Evolutionary conservation across 2,329 filamentous ascomycete species (phyloP), one percentile per base, ranked within the genome.

Genomic region (Pseudogymnoascus sp.): DNA sequence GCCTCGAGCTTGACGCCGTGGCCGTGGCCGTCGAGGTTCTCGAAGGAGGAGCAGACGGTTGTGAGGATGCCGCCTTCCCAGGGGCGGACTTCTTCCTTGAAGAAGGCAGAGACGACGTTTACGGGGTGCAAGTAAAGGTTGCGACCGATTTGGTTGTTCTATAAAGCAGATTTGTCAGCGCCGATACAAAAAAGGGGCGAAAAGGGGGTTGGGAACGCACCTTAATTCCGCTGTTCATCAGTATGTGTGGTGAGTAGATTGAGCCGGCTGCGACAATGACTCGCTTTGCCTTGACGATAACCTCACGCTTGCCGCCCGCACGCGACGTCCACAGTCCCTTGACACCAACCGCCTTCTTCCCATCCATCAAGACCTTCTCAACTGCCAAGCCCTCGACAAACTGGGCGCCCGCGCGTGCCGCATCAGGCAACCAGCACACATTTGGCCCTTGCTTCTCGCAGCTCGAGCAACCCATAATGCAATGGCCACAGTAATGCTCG

Each of bases 361-460:
- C 73, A 21, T 86, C 83, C 72, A 96, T 96, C 0, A 89, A 68
- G 14, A 97, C 79, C 65, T 82, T 82, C 11, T 90, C 83, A 0
- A 86, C 89, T 18, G 86, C 76, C 70, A 95, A 91, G 0, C 92
- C 92, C 77, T 97, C 91, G 64, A 96, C 83, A 72, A 96, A 96
- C 67, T 83, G 79, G 0, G 92, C 90, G 0, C 92, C 92, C 0
- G 89, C 86, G 62, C 81, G 81, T 0, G 87, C 88, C 2, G 93
- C 92, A 69, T 92, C 90, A 0, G 90, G 90, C 12, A 97, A 78
- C 80, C 86, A 97, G 5, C 85, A 85, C 23, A 90, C 85, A 0
- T 84, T 83, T 0, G 93, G 89, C 0, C 93, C 91, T 73, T 89
- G 86, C 77, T 97, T 97, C 67, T 86, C 85, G 57, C 82, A 85